phyloP scores from a whole-genome alignment of 2,329 filamentous ascomycete species.

The Pseudocercospora crystallina region DNA sequence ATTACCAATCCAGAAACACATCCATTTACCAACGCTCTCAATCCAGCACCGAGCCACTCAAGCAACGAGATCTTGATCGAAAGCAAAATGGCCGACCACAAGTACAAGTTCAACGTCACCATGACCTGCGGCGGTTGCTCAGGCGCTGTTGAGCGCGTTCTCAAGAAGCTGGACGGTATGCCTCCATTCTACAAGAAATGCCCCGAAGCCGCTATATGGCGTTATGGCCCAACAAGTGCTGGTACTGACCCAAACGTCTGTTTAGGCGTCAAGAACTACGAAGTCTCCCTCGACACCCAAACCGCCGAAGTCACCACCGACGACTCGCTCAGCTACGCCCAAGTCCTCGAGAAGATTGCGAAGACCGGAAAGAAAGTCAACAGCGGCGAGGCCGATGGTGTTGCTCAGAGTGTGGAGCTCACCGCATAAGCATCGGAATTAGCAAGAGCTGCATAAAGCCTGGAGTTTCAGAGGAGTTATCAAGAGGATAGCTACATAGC shows the following conservation, averaged over 20 bases:
- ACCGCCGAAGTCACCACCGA: constrained; percentile 75
- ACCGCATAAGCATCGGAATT: neutral
- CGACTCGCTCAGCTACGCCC: constrained; percentile 70
- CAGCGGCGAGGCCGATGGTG: constrained; percentile 69
- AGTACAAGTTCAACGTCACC: constrained; percentile 90
- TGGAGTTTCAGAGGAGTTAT: too few relatives aligned
- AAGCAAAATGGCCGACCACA: constrained; percentile 71
- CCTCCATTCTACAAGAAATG: too few relatives aligned
- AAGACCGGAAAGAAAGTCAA: constrained; percentile 95
- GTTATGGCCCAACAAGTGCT: too few relatives aligned
- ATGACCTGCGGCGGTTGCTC: constrained; percentile 98
- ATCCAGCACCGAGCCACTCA: neutral
- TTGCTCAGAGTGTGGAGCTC: constrained; percentile 36
- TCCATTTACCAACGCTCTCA: too few relatives aligned
- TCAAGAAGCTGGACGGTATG: constrained; percentile 65
- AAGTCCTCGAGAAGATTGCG: constrained; percentile 81
- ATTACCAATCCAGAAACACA: constrained; percentile 12
- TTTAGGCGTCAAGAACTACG: constrained; percentile 79
- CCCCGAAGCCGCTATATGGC: too few relatives aligned
- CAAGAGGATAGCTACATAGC: too few relatives aligned
- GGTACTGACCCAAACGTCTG: too few relatives aligned
- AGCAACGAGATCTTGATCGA: neutral
- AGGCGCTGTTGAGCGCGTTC: constrained; percentile 84
- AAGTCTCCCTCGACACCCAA: constrained; percentile 83
- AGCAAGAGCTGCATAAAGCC: too few relatives aligned